phyloP scores from a whole-genome alignment of 225 moss, liverwort and hornwort species.

The Rhytidiadelphus loreus region DNA sequence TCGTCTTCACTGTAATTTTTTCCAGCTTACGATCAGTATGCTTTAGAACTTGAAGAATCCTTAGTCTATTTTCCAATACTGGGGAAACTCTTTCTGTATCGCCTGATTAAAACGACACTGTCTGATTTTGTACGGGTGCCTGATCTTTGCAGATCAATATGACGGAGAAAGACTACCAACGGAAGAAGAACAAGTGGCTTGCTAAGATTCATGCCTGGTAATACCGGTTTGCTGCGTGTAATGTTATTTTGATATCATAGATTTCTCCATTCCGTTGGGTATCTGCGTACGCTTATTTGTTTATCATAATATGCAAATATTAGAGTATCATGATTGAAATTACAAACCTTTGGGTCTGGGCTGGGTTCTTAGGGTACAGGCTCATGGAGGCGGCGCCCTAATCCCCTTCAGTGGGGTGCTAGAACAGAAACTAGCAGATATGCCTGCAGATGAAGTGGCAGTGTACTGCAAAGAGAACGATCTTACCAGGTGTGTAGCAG shows the following conservation, averaged over 20 bases:
- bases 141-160: conserved; percentile 60
- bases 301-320: background rate
- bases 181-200: conserved; percentile 99
- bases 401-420: conserved; percentile 96
- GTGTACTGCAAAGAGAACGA: conserved; percentile 87
- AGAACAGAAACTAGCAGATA: conserved; percentile 78
- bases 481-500: conserved; percentile 52
- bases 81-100: background rate
- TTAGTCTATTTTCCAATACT: background rate
- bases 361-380: conserved; percentile 67
- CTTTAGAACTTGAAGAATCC: background rate
- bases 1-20: background rate
- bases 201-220: conserved; percentile 90
- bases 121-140: background rate
- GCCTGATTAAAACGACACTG: background rate
- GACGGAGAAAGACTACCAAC: conserved; percentile 97
- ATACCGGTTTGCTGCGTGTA: background rate
- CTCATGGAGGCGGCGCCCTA: conserved; percentile 80
- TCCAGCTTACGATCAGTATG: background rate
- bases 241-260: background rate
- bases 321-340: background rate
- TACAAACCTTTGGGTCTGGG: background rate
- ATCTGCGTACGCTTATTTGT: background rate
- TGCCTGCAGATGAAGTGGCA: conserved; percentile 67
- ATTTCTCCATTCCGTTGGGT: background rate